Percentiles rank a stretch among this genome's conserved stretches.
Evolutionary conservation across 441 rosid genomes (phyloP).

Genomic region (Pelargonium fulgidum): DNA sequence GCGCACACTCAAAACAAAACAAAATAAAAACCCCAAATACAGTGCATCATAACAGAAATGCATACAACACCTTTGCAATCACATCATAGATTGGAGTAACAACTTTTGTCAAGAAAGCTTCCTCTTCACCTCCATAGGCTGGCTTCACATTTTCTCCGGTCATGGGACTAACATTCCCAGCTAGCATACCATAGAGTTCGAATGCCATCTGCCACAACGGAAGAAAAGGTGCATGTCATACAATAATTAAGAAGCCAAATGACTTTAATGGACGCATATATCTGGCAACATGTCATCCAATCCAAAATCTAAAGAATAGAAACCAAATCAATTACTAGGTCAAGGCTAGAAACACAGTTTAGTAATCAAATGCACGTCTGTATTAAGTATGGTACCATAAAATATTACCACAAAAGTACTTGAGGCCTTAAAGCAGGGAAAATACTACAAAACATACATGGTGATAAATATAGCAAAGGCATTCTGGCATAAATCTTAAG

Average conservation of each 20-base stretch:
- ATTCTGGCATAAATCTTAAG: slow-evolving; percentile 98
- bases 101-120: slow-evolving; percentile 86
- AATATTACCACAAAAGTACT: too few relatives aligned
- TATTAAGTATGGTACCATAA: too few relatives aligned
- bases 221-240: too few relatives aligned
- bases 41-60: not conserved
- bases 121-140: slow-evolving; percentile 95
- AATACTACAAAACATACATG: slow-evolving; percentile 51
- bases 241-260: too few relatives aligned
- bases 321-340: not conserved
- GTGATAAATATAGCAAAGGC: slow-evolving; percentile 94
- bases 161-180: slow-evolving; percentile 94
- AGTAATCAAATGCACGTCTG: too few relatives aligned
- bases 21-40: too few relatives aligned
- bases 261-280: too few relatives aligned
- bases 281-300: too few relatives aligned
- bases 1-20: too few relatives aligned
- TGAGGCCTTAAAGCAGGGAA: not conserved
- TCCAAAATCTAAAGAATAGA: not conserved
- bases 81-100: slow-evolving; percentile 85
- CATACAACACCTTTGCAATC: slow-evolving; percentile 52
- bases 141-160: slow-evolving; percentile 96
- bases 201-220: slow-evolving; percentile 60
- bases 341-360: not conserved
- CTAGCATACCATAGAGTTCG: slow-evolving; percentile 93